Evolutionary conservation across 2,329 filamentous ascomycete species (phyloP).

Genomic region (Mollisia scopiformis): DNA sequence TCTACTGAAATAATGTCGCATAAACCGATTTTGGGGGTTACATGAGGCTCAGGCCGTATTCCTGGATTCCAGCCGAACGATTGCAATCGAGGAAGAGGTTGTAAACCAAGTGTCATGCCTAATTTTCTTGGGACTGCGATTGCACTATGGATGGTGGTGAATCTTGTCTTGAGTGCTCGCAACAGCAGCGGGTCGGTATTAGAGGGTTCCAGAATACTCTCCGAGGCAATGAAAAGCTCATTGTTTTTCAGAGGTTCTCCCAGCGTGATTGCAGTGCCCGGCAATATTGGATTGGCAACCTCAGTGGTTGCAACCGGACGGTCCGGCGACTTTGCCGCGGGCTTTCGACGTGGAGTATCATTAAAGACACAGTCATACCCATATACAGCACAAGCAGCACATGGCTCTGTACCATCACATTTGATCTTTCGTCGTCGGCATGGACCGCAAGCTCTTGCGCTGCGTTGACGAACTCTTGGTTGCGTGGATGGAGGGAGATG

Average conservation of each 20-base stretch:
- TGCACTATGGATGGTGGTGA: constrained; percentile 35
- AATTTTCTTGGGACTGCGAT: constrained; percentile 39
- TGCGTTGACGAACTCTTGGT: constrained; percentile 18
- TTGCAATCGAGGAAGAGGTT: constrained; percentile 40
- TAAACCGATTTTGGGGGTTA: constrained; percentile 25
- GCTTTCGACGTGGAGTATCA: not conserved
- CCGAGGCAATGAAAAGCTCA: constrained; percentile 28
- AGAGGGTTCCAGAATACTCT: constrained; percentile 1
- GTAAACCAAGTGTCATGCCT: constrained; percentile 36
- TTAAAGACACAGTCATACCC: constrained; percentile 26
- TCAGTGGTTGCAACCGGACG: not conserved
- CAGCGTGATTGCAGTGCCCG: not conserved
- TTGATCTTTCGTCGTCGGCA: constrained; percentile 31
- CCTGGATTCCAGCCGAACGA: constrained; percentile 42
- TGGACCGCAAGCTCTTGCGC: constrained; percentile 27
- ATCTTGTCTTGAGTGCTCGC: constrained; percentile 18
- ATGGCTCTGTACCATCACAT: constrained; percentile 28
- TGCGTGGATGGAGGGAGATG: not conserved
- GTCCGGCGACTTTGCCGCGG: not conserved
- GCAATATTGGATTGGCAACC: not conserved
- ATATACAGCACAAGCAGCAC: constrained; percentile 25
- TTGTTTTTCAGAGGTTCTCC: not conserved
- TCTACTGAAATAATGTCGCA: constrained; percentile 31
- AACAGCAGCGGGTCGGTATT: constrained; percentile 4
- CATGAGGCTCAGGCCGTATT: constrained; percentile 34